Conservation (phyloP, 148 eudicot genomes). For the Linanthus parryae region DNA sequence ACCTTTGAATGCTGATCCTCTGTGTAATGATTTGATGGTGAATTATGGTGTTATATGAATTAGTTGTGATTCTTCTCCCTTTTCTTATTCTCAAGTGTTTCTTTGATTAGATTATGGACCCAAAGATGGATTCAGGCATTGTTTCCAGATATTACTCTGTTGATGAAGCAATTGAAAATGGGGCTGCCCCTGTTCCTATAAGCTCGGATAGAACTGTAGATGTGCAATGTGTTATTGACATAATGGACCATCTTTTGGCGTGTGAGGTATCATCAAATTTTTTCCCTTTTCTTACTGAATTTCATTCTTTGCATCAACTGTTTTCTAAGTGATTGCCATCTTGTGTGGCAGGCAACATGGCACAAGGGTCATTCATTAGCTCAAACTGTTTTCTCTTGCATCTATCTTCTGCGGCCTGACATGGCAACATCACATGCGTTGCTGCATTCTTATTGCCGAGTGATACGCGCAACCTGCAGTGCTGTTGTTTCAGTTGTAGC, state of each 20-base stretch:
- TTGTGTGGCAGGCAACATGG: conserved; percentile 94
- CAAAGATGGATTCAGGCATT: conserved; percentile 99
- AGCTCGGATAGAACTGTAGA: conserved; percentile 73
- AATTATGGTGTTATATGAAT: too few relatives aligned
- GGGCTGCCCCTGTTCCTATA: conserved; percentile 93
- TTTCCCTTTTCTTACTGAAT: too few relatives aligned
- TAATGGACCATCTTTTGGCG: conserved; percentile 90
- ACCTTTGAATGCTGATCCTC: too few relatives aligned
- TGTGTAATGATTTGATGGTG: too few relatives aligned
- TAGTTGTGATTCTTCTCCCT: not conserved
- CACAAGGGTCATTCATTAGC: conserved; percentile 97
- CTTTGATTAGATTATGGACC: conserved; percentile 86
- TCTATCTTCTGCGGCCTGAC: conserved; percentile 83
- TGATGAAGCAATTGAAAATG: conserved; percentile 94
- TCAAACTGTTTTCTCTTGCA: conserved; percentile 89
- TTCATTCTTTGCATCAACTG: not conserved
- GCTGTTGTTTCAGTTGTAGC: conserved; percentile 83
- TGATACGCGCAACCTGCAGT: conserved; percentile 77
- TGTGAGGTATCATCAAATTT: conserved; percentile 72
- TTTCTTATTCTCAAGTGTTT: conserved; percentile 1
- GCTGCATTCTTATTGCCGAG: conserved; percentile 78
- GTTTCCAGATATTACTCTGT: conserved; percentile 70
- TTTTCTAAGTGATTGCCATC: conserved; percentile 1
- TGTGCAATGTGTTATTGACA: conserved; percentile 56
- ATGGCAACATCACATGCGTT: conserved; percentile 78